Percentiles rank a stretch among this genome's conserved stretches.
These are phyloP conservation scores for Hemerocallis citrina DNA, from an alignment of 106 monocot genomes.

Conservation along the genomic window DNA sequence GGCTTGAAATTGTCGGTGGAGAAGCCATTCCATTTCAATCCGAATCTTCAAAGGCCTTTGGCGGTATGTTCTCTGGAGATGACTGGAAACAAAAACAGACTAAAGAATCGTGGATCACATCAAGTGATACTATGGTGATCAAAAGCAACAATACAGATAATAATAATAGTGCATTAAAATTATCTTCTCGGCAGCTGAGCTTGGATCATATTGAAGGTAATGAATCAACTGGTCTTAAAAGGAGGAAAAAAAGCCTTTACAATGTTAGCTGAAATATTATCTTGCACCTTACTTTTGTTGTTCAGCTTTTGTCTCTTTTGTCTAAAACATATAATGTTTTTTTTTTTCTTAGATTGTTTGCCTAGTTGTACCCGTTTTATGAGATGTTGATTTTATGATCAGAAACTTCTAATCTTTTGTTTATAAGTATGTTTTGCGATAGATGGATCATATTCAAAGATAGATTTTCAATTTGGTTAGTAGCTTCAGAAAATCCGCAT, in stretches of 20 bases:
- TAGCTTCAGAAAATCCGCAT: no score
- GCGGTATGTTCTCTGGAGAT: conserved; percentile 22
- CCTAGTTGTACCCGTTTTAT: no score
- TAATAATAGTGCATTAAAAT: not conserved
- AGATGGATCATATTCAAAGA: no score
- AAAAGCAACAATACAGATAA: not conserved
- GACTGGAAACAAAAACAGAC: not conserved
- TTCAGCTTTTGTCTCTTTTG: no score
- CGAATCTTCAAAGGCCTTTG: conserved; percentile 52
- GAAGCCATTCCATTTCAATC: conserved; percentile 53
- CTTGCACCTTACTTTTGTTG: not conserved
- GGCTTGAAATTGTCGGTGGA: conserved; percentile 73
- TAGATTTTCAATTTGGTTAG: no score
- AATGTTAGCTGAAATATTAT: not conserved
- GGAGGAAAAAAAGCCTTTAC: not conserved
- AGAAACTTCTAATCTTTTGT: no score
- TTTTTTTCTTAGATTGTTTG: no score
- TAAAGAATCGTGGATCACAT: not conserved
- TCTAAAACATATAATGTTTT: no score
- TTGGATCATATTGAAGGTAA: conserved; percentile 5
- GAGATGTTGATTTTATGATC: no score
- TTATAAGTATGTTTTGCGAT: no score
- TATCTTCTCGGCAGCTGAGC: not conserved
- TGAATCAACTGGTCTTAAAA: not conserved
- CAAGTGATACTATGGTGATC: not conserved